A percentile compares a stretch with the other conserved stretches of the same genome.
These are phyloP conservation scores for Ceratocystis lukuohia DNA, from an alignment of 2,329 filamentous ascomycete species.

Conservation along the genomic window DNA sequence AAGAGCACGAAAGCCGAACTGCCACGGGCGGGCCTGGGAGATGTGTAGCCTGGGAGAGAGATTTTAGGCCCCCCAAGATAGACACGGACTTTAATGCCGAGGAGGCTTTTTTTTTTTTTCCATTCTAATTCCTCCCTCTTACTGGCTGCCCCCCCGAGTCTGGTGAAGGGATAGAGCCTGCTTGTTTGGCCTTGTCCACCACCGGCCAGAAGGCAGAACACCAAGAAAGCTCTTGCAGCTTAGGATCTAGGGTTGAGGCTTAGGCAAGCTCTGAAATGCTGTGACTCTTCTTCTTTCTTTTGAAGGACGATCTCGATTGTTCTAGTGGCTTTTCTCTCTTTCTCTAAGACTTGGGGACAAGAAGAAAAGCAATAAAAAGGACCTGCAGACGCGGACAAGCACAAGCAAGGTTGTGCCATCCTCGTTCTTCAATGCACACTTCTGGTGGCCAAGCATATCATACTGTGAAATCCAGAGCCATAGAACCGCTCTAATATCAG, in stretches of 20 bases:
- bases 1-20: background rate
- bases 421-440: too few species aligned
- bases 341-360: background rate
- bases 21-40: background rate
- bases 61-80: background rate
- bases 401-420: too few species aligned
- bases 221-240: background rate
- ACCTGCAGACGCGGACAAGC: background rate
- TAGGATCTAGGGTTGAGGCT: background rate
- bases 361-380: background rate
- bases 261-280: background rate
- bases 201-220: background rate
- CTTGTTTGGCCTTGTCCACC: background rate
- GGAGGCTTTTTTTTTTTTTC: background rate
- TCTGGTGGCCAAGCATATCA: too few species aligned
- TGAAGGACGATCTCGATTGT: background rate
- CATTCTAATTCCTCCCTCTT: too few species aligned
- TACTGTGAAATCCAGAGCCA: too few species aligned
- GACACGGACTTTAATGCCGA: too few species aligned
- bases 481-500: background rate
- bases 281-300: conserved; percentile 2
- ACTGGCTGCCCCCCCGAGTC: too few species aligned
- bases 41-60: background rate
- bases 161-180: background rate
- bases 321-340: background rate